phyloP scores from a whole-genome alignment of 2,329 filamentous ascomycete species.

The Cercospora sp. region DNA sequence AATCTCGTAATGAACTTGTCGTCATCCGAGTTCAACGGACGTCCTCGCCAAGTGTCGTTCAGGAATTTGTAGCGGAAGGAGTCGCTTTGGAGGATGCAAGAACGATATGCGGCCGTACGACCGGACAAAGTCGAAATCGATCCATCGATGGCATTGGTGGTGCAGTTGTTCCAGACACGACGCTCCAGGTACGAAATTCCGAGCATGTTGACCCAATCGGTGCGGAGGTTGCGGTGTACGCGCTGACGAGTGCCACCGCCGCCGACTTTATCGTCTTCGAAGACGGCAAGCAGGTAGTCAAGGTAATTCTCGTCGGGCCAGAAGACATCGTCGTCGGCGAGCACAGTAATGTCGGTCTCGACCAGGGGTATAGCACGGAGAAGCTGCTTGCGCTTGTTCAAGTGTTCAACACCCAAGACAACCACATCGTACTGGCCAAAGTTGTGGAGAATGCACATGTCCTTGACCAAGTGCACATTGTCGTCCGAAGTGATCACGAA shows the following conservation, averaged over 20 bases:
- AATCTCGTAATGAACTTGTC: constrained; percentile 64
- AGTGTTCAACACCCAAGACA: constrained; percentile 37
- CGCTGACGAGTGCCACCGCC: constrained; percentile 60
- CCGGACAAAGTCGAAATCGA: constrained; percentile 61
- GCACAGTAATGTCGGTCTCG: constrained; percentile 34
- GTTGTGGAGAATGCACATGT: constrained; percentile 14
- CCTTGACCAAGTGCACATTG: constrained; percentile 28
- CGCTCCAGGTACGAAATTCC: constrained; percentile 61
- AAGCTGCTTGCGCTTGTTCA: constrained; percentile 41
- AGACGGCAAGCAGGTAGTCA: constrained; percentile 39
- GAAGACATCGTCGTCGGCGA: constrained; percentile 42
- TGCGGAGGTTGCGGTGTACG: constrained; percentile 45
- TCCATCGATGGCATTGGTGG: constrained; percentile 59
- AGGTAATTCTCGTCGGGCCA: constrained; percentile 36
- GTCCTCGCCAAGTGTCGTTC: constrained; percentile 54
- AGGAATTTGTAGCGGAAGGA: constrained; percentile 49
- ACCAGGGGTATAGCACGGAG: constrained; percentile 35
- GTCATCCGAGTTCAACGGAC: constrained; percentile 57
- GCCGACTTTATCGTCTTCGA: constrained; percentile 52
- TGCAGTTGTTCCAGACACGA: constrained; percentile 62
- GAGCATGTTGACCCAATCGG: constrained; percentile 53
- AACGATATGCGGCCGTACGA: constrained; percentile 55
- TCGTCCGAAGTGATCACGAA: constrained; percentile 34
- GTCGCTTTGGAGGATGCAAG: constrained; percentile 50
- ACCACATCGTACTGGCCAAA: constrained; percentile 23